Percentiles rank a stretch among this genome's conserved stretches.
Evolutionary conservation across 148 eudicot species (phyloP).

Genomic region (Heliamphora exappendiculata): DNA sequence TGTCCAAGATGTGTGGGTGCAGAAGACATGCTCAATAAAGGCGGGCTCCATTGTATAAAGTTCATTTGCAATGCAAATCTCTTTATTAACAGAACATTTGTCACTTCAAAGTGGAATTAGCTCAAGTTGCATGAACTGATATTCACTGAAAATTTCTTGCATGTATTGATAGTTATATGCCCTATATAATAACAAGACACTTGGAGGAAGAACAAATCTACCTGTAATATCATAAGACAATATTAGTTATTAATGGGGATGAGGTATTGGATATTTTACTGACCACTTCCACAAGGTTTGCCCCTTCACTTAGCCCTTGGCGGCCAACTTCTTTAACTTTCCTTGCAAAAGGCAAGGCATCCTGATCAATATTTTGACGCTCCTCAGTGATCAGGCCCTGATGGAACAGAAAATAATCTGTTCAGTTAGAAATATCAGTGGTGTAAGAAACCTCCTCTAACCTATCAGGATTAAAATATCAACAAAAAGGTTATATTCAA

Average conservation of each 20-base stretch:
- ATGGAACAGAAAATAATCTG: background rate
- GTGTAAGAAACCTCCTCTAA: background rate
- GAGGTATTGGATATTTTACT: conserved; percentile 17
- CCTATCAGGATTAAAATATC: background rate
- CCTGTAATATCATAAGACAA: background rate
- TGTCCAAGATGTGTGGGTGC: background rate
- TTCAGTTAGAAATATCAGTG: background rate
- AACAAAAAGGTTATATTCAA: background rate
- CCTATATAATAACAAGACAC: background rate
- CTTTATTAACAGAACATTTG: background rate
- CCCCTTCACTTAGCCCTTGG: conserved; percentile 87
- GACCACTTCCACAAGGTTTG: conserved; percentile 87
- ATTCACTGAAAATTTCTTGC: background rate
- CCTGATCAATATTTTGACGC: conserved; percentile 72
- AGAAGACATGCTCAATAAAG: background rate
- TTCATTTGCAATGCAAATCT: no score
- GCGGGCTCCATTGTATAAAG: no score
- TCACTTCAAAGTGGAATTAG: background rate
- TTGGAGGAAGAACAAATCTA: background rate
- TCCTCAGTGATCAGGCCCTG: conserved; percentile 90
- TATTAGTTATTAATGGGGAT: background rate
- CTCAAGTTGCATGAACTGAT: no score
- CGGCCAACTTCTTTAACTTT: conserved; percentile 69
- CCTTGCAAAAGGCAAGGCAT: conserved; percentile 86
- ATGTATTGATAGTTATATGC: background rate